Percentiles rank a stretch among this genome's conserved stretches.
These are phyloP conservation scores for Sicyos edulis DNA, from an alignment of 306 rosid genomes.

Conservation along the genomic window DNA sequence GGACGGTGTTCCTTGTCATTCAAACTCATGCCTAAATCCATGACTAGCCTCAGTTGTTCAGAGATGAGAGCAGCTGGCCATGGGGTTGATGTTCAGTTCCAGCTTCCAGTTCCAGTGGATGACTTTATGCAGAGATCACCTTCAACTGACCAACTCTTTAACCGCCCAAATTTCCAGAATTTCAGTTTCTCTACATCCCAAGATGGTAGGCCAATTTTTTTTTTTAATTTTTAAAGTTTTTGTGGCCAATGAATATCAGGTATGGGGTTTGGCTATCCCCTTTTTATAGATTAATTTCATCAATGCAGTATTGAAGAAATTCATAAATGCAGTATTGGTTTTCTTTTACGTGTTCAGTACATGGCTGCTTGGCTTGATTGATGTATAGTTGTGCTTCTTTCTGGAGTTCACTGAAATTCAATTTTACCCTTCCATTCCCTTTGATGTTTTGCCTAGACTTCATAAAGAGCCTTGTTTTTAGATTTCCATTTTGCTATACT, in stretches of 20 bases:
- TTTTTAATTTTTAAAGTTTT: conserved; percentile 17
- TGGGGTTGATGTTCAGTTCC: conserved; percentile 89
- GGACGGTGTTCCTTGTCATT: conserved; percentile 81
- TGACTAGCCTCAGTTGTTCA: conserved; percentile 82
- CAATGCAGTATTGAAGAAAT: no score
- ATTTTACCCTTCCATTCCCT: not conserved
- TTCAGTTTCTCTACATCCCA: conserved; percentile 67
- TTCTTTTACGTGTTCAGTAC: not conserved
- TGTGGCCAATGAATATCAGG: not conserved
- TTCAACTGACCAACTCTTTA: conserved; percentile 66
- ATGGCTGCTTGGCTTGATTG: not conserved
- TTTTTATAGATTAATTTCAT: not conserved
- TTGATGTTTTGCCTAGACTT: not conserved
- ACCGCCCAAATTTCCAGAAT: conserved; percentile 59
- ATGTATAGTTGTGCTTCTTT: not conserved
- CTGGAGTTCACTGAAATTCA: not conserved
- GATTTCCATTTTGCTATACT: not conserved
- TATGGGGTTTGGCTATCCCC: not conserved
- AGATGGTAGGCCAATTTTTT: conserved; percentile 54
- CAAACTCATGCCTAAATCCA: conserved; percentile 86
- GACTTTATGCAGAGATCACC: conserved; percentile 96
- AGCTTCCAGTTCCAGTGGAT: conserved; percentile 82
- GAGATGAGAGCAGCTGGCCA: conserved; percentile 98
- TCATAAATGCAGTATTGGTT: not conserved
- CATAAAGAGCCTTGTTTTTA: not conserved